These are phyloP conservation scores for Lycium barbarum DNA, from an alignment of 257 asterid genomes.

Conservation along the genomic window DNA sequence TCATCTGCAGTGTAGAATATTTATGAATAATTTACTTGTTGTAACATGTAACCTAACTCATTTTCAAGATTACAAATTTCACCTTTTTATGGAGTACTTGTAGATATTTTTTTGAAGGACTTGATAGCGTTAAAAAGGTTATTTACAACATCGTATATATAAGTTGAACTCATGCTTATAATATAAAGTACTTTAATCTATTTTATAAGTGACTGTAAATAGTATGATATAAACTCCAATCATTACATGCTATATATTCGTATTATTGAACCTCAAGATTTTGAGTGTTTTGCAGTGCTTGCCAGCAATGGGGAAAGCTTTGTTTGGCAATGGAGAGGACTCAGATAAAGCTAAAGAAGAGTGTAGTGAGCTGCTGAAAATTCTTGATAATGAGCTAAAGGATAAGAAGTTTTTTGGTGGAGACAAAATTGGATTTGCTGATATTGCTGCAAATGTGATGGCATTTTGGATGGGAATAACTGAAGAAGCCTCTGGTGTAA, in stretches of 20 bases:
- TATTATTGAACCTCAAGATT: neutral
- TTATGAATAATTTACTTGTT: no score
- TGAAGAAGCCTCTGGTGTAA: neutral
- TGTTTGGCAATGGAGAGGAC: conserved; percentile 8
- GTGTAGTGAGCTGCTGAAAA: neutral
- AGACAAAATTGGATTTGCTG: conserved; percentile 25
- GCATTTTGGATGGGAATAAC: conserved; percentile 21
- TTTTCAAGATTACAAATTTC: neutral
- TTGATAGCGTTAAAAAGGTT: neutral
- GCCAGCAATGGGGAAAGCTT: neutral
- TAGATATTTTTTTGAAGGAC: neutral
- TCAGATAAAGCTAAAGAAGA: conserved; percentile 27
- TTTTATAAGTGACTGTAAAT: neutral
- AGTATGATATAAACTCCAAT: neutral
- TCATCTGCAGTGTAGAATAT: neutral
- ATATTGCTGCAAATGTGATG: neutral
- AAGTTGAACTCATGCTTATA: neutral
- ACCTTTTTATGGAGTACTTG: rapidly evolving
- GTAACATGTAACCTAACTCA: neutral
- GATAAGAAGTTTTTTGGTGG: conserved; percentile 22
- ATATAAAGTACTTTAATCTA: neutral
- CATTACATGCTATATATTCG: neutral
- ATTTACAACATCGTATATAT: neutral
- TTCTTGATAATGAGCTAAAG: conserved; percentile 4
- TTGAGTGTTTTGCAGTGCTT: neutral